Evolutionary conservation across 148 eudicot genomes (phyloP).

Genomic region (Camellia lanceoleosa): DNA sequence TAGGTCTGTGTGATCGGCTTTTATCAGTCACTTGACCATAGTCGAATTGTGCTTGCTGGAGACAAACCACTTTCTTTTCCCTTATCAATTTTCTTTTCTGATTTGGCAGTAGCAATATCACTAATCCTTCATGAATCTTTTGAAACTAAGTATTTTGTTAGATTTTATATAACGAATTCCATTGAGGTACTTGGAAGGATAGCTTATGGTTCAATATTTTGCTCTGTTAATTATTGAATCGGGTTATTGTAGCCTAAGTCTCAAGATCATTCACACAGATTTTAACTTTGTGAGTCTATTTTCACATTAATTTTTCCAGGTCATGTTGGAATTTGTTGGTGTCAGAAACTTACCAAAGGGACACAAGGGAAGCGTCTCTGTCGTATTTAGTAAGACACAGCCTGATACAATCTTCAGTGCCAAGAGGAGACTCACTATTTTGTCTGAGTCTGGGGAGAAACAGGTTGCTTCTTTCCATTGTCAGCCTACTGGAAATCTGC

Average conservation of each 20-base stretch:
- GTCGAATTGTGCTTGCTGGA: neutral
- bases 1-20: neutral
- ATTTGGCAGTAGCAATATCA: neutral
- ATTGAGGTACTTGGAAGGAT: neutral
- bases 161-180: neutral
- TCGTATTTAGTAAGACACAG: slow-evolving; percentile 70
- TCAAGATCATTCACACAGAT: neutral
- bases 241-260: neutral
- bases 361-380: slow-evolving; percentile 57
- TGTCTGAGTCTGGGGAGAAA: slow-evolving; percentile 63
- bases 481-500: slow-evolving; percentile 67
- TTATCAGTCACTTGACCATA: neutral
- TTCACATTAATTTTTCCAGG: slow-evolving; percentile 36
- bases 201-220: neutral
- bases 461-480: slow-evolving; percentile 85
- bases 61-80: neutral
- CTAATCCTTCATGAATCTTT: neutral
- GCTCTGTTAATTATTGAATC: neutral
- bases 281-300: neutral
- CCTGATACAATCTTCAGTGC: slow-evolving; percentile 68
- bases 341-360: slow-evolving; percentile 65
- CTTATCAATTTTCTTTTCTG: neutral
- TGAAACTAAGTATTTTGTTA: neutral
- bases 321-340: slow-evolving; percentile 72
- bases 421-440: slow-evolving; percentile 55